Evolutionary conservation across 2,329 filamentous ascomycete species (phyloP).

Genomic region (Aspergillus pseudoterreus): DNA sequence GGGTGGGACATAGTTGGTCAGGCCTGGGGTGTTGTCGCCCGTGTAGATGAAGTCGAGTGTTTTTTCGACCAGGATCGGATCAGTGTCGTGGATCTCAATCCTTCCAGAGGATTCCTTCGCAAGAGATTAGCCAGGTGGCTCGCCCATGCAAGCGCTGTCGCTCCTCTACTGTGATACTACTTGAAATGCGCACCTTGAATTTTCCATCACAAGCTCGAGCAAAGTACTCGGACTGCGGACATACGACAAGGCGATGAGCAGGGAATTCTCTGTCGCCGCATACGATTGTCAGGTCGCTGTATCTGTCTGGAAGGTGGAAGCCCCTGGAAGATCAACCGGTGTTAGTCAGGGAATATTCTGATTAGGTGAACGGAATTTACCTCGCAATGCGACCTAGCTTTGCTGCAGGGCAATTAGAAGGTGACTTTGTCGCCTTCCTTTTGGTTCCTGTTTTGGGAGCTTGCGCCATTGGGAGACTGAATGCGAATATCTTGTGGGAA

Average conservation of each 20-base stretch:
- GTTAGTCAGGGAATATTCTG: no score
- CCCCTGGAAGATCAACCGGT: no score
- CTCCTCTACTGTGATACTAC: no score
- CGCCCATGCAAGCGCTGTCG: neutral
- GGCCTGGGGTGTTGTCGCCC: constrained; percentile 1
- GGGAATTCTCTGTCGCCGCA: neutral
- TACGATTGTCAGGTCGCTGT: constrained; percentile 3
- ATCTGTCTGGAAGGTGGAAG: neutral
- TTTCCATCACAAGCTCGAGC: neutral
- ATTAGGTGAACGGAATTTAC: no score
- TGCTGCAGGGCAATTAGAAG: no score
- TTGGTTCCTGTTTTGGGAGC: no score
- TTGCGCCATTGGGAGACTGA: no score
- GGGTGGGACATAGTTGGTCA: neutral
- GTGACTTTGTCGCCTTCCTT: no score
- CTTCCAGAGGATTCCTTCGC: neutral
- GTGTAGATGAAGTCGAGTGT: constrained; percentile 5
- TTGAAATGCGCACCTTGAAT: neutral
- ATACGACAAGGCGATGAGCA: constrained; percentile 1
- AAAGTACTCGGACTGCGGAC: constrained; percentile 1
- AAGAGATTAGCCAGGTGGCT: neutral
- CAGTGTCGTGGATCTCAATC: neutral
- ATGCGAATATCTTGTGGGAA: no score
- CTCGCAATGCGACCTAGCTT: no score
- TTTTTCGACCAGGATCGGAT: neutral